These are phyloP conservation scores for Fabrea salina DNA, from an alignment of 169 alveolate species.

Conservation along the genomic window DNA sequence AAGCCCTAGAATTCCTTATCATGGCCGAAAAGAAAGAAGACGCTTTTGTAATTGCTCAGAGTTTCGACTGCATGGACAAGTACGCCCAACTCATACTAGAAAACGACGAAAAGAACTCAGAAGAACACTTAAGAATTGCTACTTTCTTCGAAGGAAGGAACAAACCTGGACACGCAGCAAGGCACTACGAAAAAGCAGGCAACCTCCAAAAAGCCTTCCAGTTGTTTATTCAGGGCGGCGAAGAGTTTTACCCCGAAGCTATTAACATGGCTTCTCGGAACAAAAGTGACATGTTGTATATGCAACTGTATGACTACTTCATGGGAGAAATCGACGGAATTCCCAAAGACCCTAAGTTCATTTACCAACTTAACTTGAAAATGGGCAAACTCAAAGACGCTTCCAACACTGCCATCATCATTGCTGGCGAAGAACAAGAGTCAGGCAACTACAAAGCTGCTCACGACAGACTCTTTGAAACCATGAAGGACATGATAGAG, in stretches of 20 bases:
- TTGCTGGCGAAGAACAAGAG: conserved; percentile 81
- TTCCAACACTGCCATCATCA: conserved; percentile 77
- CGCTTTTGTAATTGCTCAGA: conserved; percentile 83
- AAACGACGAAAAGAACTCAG: conserved; percentile 63
- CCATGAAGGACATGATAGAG: conserved; percentile 64
- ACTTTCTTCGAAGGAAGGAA: conserved; percentile 73
- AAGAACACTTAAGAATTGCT: conserved; percentile 79
- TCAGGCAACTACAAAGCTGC: conserved; percentile 82
- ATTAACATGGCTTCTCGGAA: conserved; percentile 84
- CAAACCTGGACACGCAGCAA: conserved; percentile 58
- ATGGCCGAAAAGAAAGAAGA: conserved; percentile 82
- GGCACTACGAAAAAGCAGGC: conserved; percentile 79
- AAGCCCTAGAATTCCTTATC: conserved; percentile 82
- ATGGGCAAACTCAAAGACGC: conserved; percentile 77
- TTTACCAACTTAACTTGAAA: conserved; percentile 70
- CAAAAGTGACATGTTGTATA: conserved; percentile 77
- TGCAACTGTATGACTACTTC: conserved; percentile 78
- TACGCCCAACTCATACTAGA: conserved; percentile 63
- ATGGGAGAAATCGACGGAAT: conserved; percentile 83
- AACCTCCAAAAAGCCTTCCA: conserved; percentile 61
- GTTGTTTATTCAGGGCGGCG: conserved; percentile 63
- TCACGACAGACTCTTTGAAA: conserved; percentile 80
- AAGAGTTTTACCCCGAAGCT: conserved; percentile 61
- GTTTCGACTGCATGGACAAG: conserved; percentile 77
- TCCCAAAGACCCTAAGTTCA: conserved; percentile 83